Evolutionary conservation across 164 flowering plant species (phyloP).

Genomic region (Platanus orientalis): DNA sequence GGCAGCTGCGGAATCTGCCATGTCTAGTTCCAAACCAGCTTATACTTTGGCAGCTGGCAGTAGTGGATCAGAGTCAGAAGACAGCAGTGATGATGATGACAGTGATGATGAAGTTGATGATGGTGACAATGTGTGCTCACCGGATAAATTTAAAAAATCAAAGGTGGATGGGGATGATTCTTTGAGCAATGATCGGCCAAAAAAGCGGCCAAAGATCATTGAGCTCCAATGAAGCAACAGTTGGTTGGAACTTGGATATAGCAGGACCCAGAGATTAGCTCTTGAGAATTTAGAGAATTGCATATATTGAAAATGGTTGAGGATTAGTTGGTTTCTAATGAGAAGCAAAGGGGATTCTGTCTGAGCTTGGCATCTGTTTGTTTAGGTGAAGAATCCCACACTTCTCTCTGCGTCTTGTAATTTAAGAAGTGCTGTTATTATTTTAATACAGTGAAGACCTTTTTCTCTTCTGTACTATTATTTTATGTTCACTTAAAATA

Average conservation of each 20-base stretch:
- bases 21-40: slow-evolving; percentile 39
- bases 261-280: no score
- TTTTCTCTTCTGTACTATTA: no score
- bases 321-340: no score
- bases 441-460: no score
- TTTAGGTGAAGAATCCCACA: no score
- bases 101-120: slow-evolving; percentile 17
- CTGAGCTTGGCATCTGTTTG: no score
- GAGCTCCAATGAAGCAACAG: slow-evolving; percentile 38
- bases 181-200: slow-evolving; percentile 12
- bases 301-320: no score
- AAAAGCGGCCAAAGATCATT: slow-evolving; percentile 40
- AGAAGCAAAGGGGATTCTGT: no score
- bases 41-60: slow-evolving; percentile 21
- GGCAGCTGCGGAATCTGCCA: slow-evolving; percentile 80
- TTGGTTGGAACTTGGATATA: background rate
- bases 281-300: no score
- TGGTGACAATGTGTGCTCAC: background rate
- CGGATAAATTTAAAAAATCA: slow-evolving; percentile 10
- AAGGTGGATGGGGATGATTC: slow-evolving; percentile 12
- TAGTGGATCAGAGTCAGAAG: slow-evolving; percentile 36
- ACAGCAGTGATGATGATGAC: slow-evolving; percentile 19
- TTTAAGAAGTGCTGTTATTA: no score
- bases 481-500: no score
- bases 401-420: no score